A percentile compares a stretch with the other conserved stretches of the same genome.
These are phyloP conservation scores for Ogataea pilisensis DNA, from an alignment of 805 yeast species.

Conservation along the genomic window DNA sequence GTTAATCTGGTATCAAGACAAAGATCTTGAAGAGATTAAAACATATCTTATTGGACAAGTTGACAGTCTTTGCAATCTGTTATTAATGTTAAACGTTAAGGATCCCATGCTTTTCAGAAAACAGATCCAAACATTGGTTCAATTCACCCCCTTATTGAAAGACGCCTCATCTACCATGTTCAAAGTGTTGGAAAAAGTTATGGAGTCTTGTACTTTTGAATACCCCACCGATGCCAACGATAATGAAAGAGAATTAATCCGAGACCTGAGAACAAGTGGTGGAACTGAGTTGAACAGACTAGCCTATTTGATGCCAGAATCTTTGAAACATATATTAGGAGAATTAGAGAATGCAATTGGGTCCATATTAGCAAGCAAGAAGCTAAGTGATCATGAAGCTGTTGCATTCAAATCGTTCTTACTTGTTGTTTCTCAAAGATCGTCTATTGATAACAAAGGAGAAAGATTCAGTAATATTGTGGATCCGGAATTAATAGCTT, in stretches of 20 bases:
- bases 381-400: slow-evolving; percentile 83
- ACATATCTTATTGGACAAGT: slow-evolving; percentile 49
- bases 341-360: slow-evolving; percentile 82
- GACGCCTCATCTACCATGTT: slow-evolving; percentile 74
- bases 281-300: slow-evolving; percentile 93
- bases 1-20: slow-evolving; percentile 82
- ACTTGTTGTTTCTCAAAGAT: slow-evolving; percentile 85
- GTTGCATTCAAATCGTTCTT: slow-evolving; percentile 92
- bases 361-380: slow-evolving; percentile 58
- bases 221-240: slow-evolving; percentile 57
- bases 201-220: slow-evolving; percentile 78
- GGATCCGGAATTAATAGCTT: slow-evolving; percentile 86
- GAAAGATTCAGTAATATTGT: slow-evolving; percentile 83
- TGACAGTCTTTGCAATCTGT: slow-evolving; percentile 67
- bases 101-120: slow-evolving; percentile 82
- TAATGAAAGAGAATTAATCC: slow-evolving; percentile 72
- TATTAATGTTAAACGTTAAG: slow-evolving; percentile 68
- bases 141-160: slow-evolving; percentile 85
- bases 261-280: slow-evolving; percentile 86
- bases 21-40: slow-evolving; percentile 49
- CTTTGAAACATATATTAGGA: slow-evolving; percentile 71
- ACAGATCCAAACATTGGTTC: slow-evolving; percentile 87
- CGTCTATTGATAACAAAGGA: slow-evolving; percentile 61
- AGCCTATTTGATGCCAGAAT: slow-evolving; percentile 93
- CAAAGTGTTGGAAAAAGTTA: slow-evolving; percentile 76